These are phyloP conservation scores for Gaertneriomyces semiglobifer DNA, from an alignment of 192 early-diverging fungal species.

Conservation along the genomic window DNA sequence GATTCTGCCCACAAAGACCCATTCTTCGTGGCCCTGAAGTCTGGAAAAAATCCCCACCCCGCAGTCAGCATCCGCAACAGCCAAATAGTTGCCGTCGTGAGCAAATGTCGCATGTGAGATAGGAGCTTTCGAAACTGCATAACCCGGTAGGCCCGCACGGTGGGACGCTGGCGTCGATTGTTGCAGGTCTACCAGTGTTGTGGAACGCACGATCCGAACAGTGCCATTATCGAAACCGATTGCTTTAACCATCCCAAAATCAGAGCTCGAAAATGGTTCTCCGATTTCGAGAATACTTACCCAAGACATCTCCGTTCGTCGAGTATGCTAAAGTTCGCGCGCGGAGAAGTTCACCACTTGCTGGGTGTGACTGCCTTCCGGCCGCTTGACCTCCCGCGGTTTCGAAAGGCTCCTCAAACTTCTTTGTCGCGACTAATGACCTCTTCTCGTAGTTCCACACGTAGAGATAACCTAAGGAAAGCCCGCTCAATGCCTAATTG, in stretches of 20 bases:
- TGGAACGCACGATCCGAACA: conserved; percentile 36
- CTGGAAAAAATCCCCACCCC: conserved; percentile 40
- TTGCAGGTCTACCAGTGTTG: conserved; percentile 35
- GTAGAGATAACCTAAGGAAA: conserved; percentile 39
- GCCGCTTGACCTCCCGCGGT: conserved; percentile 8
- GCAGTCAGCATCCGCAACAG: conserved; percentile 34
- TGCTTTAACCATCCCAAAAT: conserved; percentile 19
- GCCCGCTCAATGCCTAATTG: neutral
- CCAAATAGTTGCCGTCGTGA: conserved; percentile 33
- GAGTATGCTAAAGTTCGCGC: conserved; percentile 38
- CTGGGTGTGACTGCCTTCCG: conserved; percentile 20
- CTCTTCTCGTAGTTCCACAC: conserved; percentile 48
- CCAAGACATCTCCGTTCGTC: conserved; percentile 30
- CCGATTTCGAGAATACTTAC: conserved; percentile 14
- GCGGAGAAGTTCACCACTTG: conserved; percentile 20
- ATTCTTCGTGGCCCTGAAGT: conserved; percentile 31
- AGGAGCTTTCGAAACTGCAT: conserved; percentile 22
- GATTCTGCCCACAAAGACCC: conserved; percentile 46
- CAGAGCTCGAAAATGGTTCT: neutral
- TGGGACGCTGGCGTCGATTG: conserved; percentile 14
- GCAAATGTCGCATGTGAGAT: conserved; percentile 36
- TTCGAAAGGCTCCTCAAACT: conserved; percentile 38
- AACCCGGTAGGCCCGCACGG: conserved; percentile 15
- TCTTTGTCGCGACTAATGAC: conserved; percentile 22
- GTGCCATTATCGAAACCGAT: conserved; percentile 50